Percentiles rank a stretch among this genome's conserved stretches.
phyloP scores from a whole-genome alignment of 164 flowering plant species.

The Liriodendron chinense region DNA sequence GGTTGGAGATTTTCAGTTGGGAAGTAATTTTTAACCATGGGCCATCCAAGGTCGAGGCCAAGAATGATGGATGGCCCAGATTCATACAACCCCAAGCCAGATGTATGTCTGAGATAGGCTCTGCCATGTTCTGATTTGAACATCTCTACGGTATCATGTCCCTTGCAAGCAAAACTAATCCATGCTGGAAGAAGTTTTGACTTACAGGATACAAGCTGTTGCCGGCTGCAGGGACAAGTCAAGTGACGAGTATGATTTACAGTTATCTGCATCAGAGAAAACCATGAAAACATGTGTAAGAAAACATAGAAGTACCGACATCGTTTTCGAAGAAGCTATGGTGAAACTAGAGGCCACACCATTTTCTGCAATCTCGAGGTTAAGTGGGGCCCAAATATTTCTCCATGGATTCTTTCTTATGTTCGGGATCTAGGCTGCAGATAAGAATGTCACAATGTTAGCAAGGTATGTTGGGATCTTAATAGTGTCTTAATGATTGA shows the following conservation, averaged over 20 bases:
- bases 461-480: neutral
- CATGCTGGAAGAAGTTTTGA: neutral
- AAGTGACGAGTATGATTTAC: neutral
- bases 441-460: neutral
- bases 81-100: neutral
- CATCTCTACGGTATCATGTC: neutral
- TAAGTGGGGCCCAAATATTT: conserved; percentile 65
- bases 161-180: neutral
- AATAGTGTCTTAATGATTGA: neutral
- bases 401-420: conserved; percentile 78
- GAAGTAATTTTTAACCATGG: neutral
- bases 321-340: neutral
- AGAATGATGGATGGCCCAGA: neutral
- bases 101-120: neutral
- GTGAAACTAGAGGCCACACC: conserved; percentile 1
- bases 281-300: neutral
- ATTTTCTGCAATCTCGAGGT: conserved; percentile 8
- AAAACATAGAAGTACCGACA: neutral
- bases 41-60: neutral
- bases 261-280: neutral
- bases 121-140: neutral
- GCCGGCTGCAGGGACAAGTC: conserved; percentile 6
- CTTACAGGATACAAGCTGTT: neutral
- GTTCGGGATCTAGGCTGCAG: conserved; percentile 93
- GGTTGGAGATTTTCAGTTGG: neutral